Conservation (phyloP, 2,329 filamentous ascomycete genomes). For the Ceratocystis destructans region DNA sequence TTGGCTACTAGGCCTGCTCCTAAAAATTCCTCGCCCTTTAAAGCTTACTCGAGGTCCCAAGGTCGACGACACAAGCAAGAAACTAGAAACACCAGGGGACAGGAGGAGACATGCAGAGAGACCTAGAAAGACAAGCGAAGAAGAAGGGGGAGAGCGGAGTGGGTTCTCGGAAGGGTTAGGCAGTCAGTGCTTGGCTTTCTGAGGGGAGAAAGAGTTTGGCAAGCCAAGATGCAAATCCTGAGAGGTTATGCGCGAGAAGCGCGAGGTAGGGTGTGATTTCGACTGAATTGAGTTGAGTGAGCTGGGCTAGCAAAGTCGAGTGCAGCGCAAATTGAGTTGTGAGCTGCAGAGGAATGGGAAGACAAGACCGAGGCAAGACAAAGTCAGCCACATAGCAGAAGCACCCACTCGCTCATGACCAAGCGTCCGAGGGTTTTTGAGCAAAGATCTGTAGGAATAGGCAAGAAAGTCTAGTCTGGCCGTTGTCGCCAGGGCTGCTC, state of each 20-base stretch:
- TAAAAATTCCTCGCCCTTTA: no score
- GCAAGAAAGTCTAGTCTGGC: neutral
- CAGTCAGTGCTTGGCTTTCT: neutral
- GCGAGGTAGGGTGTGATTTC: neutral
- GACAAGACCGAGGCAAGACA: neutral
- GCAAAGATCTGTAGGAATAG: neutral
- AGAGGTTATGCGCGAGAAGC: slow-evolving; percentile 3
- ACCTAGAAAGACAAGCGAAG: neutral
- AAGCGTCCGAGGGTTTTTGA: neutral
- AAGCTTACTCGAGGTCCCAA: neutral
- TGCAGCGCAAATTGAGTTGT: neutral
- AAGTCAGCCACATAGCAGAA: no score
- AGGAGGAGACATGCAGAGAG: neutral
- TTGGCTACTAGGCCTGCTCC: no score
- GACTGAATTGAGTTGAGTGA: neutral
- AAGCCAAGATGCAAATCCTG: neutral
- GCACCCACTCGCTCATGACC: no score
- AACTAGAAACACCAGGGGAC: neutral
- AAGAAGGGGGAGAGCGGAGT: neutral
- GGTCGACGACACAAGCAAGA: neutral
- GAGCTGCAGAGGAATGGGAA: neutral
- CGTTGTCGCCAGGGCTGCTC: neutral
- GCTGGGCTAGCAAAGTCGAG: neutral
- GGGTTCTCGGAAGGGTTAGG: neutral
- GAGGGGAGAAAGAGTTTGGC: neutral